Evolutionary conservation across 139 green algal species (phyloP).

Genomic region (Coelastrella sp.): DNA sequence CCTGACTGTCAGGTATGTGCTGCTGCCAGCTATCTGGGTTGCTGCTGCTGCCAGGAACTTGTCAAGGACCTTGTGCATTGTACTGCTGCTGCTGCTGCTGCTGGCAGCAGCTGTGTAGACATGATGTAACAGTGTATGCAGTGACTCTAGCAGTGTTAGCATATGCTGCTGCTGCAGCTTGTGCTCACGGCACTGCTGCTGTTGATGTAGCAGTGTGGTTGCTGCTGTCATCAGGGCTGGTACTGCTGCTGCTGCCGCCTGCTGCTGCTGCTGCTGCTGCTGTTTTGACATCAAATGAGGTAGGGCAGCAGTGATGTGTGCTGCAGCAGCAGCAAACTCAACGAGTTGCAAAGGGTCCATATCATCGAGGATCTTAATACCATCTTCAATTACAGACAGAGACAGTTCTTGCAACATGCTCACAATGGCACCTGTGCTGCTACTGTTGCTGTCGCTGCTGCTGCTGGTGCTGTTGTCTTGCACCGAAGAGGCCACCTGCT

Average conservation of each 20-base stretch:
- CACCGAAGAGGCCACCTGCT: no score
- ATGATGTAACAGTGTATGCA: neutral
- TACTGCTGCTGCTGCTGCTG: slow-evolving; percentile 25
- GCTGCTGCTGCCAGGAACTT: neutral
- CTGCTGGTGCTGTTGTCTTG: neutral
- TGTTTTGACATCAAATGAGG: no score
- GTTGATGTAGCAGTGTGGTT: neutral
- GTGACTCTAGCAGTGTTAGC: neutral
- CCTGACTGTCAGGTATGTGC: neutral
- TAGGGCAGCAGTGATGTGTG: no score
- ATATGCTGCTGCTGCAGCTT: slow-evolving; percentile 6
- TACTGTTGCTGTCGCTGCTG: neutral
- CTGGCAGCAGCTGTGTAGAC: no score
- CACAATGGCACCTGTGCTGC: no score
- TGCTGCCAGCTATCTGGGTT: neutral
- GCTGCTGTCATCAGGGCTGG: neutral
- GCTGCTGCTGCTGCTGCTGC: slow-evolving; percentile 4
- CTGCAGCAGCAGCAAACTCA: neutral
- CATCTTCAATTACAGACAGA: no score
- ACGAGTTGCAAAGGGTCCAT: no score
- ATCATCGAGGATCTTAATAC: no score
- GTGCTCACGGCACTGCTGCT: neutral
- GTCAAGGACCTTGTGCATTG: neutral
- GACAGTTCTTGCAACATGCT: no score
- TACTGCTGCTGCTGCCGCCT: neutral